Base-by-base conservation (phyloP, 176 grass and related monocot species). In the Ensete glaucum region DNA sequence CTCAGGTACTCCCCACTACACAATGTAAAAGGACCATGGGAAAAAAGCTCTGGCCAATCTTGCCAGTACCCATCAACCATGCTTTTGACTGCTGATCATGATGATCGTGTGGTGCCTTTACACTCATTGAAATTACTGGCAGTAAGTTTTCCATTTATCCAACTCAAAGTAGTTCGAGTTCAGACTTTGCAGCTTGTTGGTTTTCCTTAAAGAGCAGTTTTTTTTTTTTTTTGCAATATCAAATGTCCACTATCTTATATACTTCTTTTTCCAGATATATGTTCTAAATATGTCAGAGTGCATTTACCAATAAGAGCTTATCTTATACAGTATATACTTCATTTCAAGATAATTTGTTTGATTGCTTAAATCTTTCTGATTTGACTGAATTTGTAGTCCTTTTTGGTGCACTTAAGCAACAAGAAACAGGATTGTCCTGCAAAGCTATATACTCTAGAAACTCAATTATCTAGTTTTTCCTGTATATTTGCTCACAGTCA, bases 91-190 rank as follows among this genome's bases (percentile, higher is more conserved):
- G 93, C 87, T 78, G 89, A 92, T 80, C 93, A 96, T 64, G 93
- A 96, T 74, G 93, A 96, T 55, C 93, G 87, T 71, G 93, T 96
- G 65, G 93, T 96, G 27, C 93, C 93, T 52, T 85, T 92, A 76
- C 93, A 96, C 71, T 96, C 93, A 54, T 73, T 96, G 85, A 96
- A 96, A 79, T 69, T 92, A 52, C 67, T 70, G 5, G 67, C 93
- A 24, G 93, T 96, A 88, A 96, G 88, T 87, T 80, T 22, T 72
- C 80, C 72, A 48, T 55, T 34, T 65, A 62, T 53, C 58, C 48
- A 50, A 70, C 11, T 15, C 64, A 23, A 43, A 15, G 63, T 16
- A 6, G 23, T 22, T 67, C 2, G 64, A 13, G 22, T 22, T 67
- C 2, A 26, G 1, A 43, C 15, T 67, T 19, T 67, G 14, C 11